A percentile compares a stretch with the other conserved stretches of the same genome.
Conservation (phyloP, 805 yeast species). For the Saccharomycopsis schoenii region DNA sequence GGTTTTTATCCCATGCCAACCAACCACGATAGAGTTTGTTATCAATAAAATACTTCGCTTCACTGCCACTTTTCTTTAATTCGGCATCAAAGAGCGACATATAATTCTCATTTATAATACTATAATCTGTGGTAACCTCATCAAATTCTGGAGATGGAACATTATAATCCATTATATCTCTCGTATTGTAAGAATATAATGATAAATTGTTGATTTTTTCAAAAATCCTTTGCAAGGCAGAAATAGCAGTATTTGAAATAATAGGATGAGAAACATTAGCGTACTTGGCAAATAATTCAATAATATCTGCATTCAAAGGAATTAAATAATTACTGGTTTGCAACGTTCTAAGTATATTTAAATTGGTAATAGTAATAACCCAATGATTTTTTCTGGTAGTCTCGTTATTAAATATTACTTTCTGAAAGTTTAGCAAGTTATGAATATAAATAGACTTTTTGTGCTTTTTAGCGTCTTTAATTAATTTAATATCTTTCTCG, state of each 20-base stretch:
- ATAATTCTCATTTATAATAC: conserved; percentile 24
- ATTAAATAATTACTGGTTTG: conserved; percentile 34
- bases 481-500: conserved; percentile 48
- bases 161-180: conserved; percentile 32
- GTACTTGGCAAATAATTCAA: conserved; percentile 35
- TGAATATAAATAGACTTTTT: conserved; percentile 39
- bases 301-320: conserved; percentile 30
- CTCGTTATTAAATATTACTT: conserved; percentile 22
- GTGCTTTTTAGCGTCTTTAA: conserved; percentile 50
- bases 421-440: conserved; percentile 35
- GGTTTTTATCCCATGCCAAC: conserved; percentile 60
- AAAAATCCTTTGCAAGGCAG: conserved; percentile 46
- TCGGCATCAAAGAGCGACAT: conserved; percentile 38
- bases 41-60: conserved; percentile 49
- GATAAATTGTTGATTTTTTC: conserved; percentile 38
- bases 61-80: conserved; percentile 32
- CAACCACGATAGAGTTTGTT: conserved; percentile 51
- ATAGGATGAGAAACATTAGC: conserved; percentile 61
- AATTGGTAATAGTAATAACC: conserved; percentile 41
- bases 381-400: conserved; percentile 35
- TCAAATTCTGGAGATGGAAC: conserved; percentile 29
- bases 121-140: conserved; percentile 34
- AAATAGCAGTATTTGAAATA: conserved; percentile 48
- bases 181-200: conserved; percentile 36
- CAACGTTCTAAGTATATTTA: conserved; percentile 41